Evolutionary conservation across 73 alveolate genomes (phyloP).

Genomic region (Effrenium voratum): DNA sequence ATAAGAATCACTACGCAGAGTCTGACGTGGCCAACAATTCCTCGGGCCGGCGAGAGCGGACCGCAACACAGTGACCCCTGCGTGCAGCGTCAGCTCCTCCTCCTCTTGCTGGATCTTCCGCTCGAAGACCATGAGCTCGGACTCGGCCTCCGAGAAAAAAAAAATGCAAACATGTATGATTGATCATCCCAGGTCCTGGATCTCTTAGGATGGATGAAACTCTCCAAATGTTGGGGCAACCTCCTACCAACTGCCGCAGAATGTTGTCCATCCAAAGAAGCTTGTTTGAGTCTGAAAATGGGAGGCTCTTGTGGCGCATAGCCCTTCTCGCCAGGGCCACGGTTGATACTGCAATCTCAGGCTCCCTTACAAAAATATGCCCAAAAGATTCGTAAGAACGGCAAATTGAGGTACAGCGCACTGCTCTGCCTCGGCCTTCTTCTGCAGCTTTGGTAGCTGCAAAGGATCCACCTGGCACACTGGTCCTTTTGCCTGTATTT

Average conservation of each 20-base stretch:
- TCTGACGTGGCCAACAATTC: neutral
- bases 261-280: no score
- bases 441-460: constrained; percentile 1
- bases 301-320: no score
- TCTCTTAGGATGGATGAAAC: no score
- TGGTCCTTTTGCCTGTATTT: no score
- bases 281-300: no score
- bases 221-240: no score
- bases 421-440: neutral
- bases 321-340: no score
- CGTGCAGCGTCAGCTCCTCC: neutral
- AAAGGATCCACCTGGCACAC: constrained; percentile 11
- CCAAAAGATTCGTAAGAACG: no score
- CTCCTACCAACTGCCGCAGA: no score
- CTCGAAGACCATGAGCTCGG: neutral
- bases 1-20: no score
- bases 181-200: neutral
- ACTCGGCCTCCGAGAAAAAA: neutral
- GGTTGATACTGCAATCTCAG: no score
- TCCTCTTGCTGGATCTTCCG: neutral
- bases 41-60: neutral
- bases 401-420: neutral
- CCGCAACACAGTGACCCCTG: neutral
- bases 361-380: no score
- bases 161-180: neutral